Conservation (phyloP, 495 filamentous ascomycete genomes). For the Aspergillus haitiensis region DNA sequence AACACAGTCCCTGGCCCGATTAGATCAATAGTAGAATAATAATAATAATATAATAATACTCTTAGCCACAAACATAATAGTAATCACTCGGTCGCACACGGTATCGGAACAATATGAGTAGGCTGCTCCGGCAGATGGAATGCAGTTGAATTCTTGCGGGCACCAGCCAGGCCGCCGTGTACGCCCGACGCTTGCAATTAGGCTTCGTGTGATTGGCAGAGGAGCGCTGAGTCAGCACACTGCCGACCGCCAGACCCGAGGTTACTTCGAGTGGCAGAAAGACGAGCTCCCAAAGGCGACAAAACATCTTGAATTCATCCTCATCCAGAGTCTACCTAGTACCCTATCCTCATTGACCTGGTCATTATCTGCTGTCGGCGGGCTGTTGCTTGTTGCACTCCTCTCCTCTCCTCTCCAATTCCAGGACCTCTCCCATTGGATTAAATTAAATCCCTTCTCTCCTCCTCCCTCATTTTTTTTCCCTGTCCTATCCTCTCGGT, state of each 20-base stretch:
- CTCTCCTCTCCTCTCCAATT: not conserved
- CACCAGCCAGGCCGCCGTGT: conserved; percentile 33
- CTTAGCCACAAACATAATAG: not conserved
- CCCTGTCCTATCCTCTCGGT: conserved; percentile 14
- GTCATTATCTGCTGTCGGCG: conserved; percentile 23
- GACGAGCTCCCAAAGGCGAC: conserved; percentile 25
- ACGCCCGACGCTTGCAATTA: conserved; percentile 52
- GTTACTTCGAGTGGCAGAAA: conserved; percentile 34
- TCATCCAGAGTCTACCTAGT: conserved; percentile 3
- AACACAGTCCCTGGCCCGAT: not conserved
- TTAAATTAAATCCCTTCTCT: conserved; percentile 19
- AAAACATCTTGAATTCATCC: conserved; percentile 40
- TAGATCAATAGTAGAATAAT: not conserved
- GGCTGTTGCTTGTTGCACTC: conserved; percentile 16
- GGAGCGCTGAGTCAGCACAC: conserved; percentile 35
- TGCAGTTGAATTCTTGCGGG: conserved; percentile 3
- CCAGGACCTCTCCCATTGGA: not conserved
- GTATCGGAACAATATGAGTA: too few species aligned
- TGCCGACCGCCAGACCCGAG: conserved; percentile 46
- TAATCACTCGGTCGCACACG: too few species aligned
- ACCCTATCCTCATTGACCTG: conserved; percentile 19
- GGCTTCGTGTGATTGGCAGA: conserved; percentile 38
- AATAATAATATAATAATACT: too few species aligned
- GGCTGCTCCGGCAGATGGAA: conserved; percentile 5
- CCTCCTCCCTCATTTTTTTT: conserved; percentile 12